A percentile compares a stretch with the other conserved stretches of the same genome.
phyloP scores from a whole-genome alignment of 768 basidiomycete genomes.

The Imleria badia region DNA sequence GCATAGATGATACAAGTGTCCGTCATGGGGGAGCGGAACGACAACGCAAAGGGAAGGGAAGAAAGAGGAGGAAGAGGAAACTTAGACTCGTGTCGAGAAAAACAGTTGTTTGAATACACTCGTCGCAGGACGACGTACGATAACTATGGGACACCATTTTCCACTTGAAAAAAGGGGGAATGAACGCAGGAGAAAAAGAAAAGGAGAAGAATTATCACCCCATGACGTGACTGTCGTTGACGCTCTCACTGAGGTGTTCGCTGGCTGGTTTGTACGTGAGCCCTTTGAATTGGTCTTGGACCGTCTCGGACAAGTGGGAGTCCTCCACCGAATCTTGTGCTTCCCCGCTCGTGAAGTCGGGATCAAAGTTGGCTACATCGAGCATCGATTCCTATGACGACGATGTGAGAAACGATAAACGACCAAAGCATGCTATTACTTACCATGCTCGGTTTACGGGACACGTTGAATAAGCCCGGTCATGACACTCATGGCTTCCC shows the following conservation, averaged over 20 bases:
- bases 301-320: slow-evolving; percentile 89
- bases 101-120: background rate
- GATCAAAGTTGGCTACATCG: slow-evolving; percentile 95
- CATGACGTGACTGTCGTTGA: slow-evolving; percentile 52
- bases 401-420: slow-evolving; percentile 1
- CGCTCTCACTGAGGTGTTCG: slow-evolving; percentile 83
- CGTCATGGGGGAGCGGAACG: background rate
- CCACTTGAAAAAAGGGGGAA: background rate
- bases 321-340: slow-evolving; percentile 95
- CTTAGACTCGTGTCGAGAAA: background rate
- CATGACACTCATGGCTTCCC: slow-evolving; percentile 89
- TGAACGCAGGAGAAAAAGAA: background rate
- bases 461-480: slow-evolving; percentile 86
- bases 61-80: background rate
- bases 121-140: background rate
- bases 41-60: background rate
- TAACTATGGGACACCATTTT: background rate
- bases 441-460: slow-evolving; percentile 94
- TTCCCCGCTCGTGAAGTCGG: slow-evolving; percentile 95
- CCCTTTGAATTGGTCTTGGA: slow-evolving; percentile 93
- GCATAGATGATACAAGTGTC: slow-evolving; percentile 9
- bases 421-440: slow-evolving; percentile 29
- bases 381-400: slow-evolving; percentile 75
- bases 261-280: slow-evolving; percentile 88
- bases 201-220: slow-evolving; percentile 20